These are phyloP conservation scores for Clonostachys solani DNA, from an alignment of 2,329 filamentous ascomycete genomes.

Conservation along the genomic window DNA sequence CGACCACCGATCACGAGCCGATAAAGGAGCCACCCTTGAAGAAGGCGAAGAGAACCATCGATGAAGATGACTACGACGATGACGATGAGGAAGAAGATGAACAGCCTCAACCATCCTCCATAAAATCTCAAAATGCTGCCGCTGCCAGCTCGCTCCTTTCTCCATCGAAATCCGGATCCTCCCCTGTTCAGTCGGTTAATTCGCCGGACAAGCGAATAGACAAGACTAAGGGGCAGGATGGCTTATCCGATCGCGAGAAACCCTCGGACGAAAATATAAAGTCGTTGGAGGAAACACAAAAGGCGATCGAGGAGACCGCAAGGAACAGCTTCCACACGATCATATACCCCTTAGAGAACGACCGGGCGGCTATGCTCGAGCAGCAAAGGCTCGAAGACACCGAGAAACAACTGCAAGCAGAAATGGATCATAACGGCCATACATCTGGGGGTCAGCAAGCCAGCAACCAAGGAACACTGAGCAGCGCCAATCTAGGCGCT, in stretches of 20 bases:
- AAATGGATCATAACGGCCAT: conserved; percentile 70
- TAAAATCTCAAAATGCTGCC: conserved; percentile 44
- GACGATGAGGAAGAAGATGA: conserved; percentile 76
- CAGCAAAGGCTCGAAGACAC: conserved; percentile 96
- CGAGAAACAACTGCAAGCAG: conserved; percentile 91
- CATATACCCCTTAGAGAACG: conserved; percentile 93
- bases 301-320: conserved; percentile 83
- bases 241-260: conserved; percentile 53
- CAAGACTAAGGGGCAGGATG: conserved; percentile 44
- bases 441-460: conserved; percentile 44
- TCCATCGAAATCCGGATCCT: conserved; percentile 67
- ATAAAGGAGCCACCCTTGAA: conserved; percentile 63
- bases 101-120: conserved; percentile 52
- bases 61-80: conserved; percentile 82
- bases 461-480: conserved; percentile 81
- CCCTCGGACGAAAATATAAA: conserved; percentile 86
- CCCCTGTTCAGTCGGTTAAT: conserved; percentile 56
- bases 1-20: conserved; percentile 54
- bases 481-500: conserved; percentile 89
- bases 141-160: conserved; percentile 57
- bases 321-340: conserved; percentile 88
- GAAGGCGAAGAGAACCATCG: conserved; percentile 72
- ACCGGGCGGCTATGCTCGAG: conserved; percentile 93
- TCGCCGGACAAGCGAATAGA: conserved; percentile 55
- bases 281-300: conserved; percentile 87